These are phyloP conservation scores for Bryoerythrophyllum caledonicum DNA, from an alignment of 225 moss, liverwort and hornwort species.

Conservation along the genomic window DNA sequence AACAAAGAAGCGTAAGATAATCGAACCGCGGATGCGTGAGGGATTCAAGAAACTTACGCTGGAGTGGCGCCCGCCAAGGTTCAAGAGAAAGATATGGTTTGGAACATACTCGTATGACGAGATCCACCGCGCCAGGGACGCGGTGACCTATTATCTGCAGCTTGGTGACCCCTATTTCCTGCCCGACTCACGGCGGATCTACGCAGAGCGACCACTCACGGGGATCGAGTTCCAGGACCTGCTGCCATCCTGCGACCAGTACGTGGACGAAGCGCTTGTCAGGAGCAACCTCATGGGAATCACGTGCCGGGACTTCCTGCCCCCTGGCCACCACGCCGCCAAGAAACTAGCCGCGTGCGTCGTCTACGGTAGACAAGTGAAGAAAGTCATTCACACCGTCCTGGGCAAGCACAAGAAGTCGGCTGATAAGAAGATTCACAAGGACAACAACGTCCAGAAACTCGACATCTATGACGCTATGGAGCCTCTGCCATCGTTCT, in stretches of 20 bases:
- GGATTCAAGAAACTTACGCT: slow-evolving; percentile 18
- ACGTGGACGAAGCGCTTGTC: neutral
- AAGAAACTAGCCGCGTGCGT: neutral
- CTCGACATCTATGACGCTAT: neutral
- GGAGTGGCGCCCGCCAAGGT: slow-evolving; percentile 33
- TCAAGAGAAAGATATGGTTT: slow-evolving; percentile 45
- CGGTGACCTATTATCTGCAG: slow-evolving; percentile 20
- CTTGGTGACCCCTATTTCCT: neutral
- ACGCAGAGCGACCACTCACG: slow-evolving; percentile 23
- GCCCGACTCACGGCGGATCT: slow-evolving; percentile 25
- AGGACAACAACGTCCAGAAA: slow-evolving; percentile 9
- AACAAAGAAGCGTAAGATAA: slow-evolving; percentile 16
- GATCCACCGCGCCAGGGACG: slow-evolving; percentile 22
- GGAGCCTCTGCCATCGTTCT: neutral
- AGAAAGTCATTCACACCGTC: slow-evolving; percentile 28
- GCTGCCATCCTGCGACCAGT: slow-evolving; percentile 28
- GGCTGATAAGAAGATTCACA: neutral
- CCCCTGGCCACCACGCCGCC: too few species aligned
- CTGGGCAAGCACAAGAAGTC: slow-evolving; percentile 27
- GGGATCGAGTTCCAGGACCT: slow-evolving; percentile 40
- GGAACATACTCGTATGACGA: slow-evolving; percentile 31
- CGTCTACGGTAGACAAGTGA: slow-evolving; percentile 33
- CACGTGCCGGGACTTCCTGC: too few species aligned
- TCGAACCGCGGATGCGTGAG: slow-evolving; percentile 12
- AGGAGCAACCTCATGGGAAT: too few species aligned